These are phyloP conservation scores for Bryoglossum gracile DNA, from an alignment of 495 filamentous ascomycete genomes.

Conservation along the genomic window DNA sequence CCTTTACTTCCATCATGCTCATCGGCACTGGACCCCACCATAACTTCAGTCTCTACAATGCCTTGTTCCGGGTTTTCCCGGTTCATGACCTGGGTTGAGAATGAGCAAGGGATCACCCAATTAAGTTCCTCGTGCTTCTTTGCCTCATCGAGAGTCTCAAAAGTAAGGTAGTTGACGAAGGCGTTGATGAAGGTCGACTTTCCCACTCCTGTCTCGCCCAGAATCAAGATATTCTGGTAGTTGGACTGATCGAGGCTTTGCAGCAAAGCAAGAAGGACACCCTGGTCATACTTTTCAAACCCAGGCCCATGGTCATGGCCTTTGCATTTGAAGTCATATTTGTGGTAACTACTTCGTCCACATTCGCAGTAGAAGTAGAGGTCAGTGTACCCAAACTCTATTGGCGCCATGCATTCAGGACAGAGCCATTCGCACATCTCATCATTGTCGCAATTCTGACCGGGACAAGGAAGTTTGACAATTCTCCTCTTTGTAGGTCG, in stretches of 20 bases:
- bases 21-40: conserved; percentile 24
- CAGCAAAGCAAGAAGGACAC: neutral
- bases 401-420: conserved; percentile 17
- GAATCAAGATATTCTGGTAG: conserved; percentile 36
- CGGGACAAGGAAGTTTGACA: conserved; percentile 30
- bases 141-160: conserved; percentile 31
- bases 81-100: conserved; percentile 29
- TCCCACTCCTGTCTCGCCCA: conserved; percentile 39
- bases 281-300: conserved; percentile 5
- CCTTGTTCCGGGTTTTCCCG: conserved; percentile 2
- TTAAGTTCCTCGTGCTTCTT: conserved; percentile 20
- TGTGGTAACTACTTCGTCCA: conserved; percentile 22
- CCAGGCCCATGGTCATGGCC: conserved; percentile 16
- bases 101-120: conserved; percentile 35
- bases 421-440: conserved; percentile 28
- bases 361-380: conserved; percentile 34
- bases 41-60: conserved; percentile 24
- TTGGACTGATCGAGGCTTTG: conserved; percentile 21
- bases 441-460: conserved; percentile 15
- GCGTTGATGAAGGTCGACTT: conserved; percentile 43
- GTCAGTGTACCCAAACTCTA: conserved; percentile 32
- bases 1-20: conserved; percentile 32
- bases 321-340: conserved; percentile 30
- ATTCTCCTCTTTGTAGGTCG: conserved; percentile 22
- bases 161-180: conserved; percentile 37